phyloP scores from a whole-genome alignment of 371 early-diverging fungal genomes.

The Entomophthora muscae region DNA sequence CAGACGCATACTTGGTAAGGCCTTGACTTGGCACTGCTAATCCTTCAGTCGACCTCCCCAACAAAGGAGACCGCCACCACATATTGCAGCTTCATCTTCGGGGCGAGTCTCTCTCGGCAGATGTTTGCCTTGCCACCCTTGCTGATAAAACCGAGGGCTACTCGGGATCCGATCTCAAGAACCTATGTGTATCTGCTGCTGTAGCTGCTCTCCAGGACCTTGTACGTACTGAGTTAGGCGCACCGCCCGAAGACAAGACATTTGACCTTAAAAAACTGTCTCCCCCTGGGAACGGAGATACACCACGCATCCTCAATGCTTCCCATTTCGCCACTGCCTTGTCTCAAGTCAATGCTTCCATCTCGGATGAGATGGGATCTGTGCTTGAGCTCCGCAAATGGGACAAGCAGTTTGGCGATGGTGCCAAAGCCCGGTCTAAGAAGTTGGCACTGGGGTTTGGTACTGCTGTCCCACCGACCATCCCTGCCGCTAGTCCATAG shows the following conservation, averaged over 20 bases:
- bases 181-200: constrained; percentile 89
- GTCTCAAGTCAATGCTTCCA: constrained; percentile 62
- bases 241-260: constrained; percentile 16
- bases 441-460: constrained; percentile 6
- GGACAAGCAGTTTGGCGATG: constrained; percentile 74
- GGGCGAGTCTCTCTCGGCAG: constrained; percentile 41
- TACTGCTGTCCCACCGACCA: not conserved
- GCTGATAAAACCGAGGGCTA: constrained; percentile 55
- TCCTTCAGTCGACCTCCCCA: constrained; percentile 69
- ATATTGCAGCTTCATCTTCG: constrained; percentile 65
- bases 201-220: constrained; percentile 45
- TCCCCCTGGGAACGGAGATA: constrained; percentile 10
- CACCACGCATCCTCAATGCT: constrained; percentile 9
- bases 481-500: not conserved
- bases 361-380: constrained; percentile 71
- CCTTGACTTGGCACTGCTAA: not conserved
- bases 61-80: constrained; percentile 51
- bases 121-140: constrained; percentile 28
- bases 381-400: constrained; percentile 72
- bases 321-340: constrained; percentile 61
- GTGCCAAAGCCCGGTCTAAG: constrained; percentile 23
- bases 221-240: constrained; percentile 18
- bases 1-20: constrained; percentile 66
- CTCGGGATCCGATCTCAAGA: constrained; percentile 98
- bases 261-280: constrained; percentile 12